Evolutionary conservation across 2,329 filamentous ascomycete genomes (phyloP).

Genomic region (Alternaria consortialis): DNA sequence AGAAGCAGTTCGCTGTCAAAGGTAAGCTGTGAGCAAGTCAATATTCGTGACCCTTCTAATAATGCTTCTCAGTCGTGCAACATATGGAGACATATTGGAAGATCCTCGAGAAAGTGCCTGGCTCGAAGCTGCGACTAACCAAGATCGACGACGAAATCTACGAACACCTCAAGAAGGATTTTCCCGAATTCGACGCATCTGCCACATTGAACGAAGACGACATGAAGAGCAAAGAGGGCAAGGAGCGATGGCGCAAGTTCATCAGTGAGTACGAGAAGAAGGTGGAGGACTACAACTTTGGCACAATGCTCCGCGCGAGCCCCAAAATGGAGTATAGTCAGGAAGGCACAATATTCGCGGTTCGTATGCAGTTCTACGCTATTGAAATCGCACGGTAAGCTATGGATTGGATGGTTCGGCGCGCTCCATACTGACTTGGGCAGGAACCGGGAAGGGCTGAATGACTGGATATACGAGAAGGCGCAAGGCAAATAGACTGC

Average conservation of each 20-base stretch:
- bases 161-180: conserved; percentile 84
- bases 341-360: conserved; percentile 89
- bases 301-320: conserved; percentile 85
- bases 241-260: conserved; percentile 94
- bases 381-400: conserved; percentile 75
- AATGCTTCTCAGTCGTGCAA: conserved; percentile 71
- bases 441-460: conserved; percentile 84
- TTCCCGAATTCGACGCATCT: conserved; percentile 90
- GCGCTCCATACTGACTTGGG: conserved; percentile 26
- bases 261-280: conserved; percentile 93
- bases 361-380: conserved; percentile 85
- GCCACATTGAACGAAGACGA: conserved; percentile 85
- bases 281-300: conserved; percentile 98
- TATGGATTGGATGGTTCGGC: background rate
- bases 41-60: conserved; percentile 21
- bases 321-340: conserved; percentile 86
- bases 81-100: conserved; percentile 98
- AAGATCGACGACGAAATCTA: conserved; percentile 96
- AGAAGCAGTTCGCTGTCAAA: conserved; percentile 99
- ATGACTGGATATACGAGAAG: conserved; percentile 96
- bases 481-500: conserved; percentile 60
- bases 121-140: conserved; percentile 88
- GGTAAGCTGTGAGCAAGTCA: conserved; percentile 58
- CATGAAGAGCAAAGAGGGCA: conserved; percentile 97
- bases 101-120: conserved; percentile 89